A percentile compares a stretch with the other conserved stretches of the same genome.
These are phyloP conservation scores for Purshia tridentata DNA, from an alignment of 306 rosid genomes.

Conservation along the genomic window DNA sequence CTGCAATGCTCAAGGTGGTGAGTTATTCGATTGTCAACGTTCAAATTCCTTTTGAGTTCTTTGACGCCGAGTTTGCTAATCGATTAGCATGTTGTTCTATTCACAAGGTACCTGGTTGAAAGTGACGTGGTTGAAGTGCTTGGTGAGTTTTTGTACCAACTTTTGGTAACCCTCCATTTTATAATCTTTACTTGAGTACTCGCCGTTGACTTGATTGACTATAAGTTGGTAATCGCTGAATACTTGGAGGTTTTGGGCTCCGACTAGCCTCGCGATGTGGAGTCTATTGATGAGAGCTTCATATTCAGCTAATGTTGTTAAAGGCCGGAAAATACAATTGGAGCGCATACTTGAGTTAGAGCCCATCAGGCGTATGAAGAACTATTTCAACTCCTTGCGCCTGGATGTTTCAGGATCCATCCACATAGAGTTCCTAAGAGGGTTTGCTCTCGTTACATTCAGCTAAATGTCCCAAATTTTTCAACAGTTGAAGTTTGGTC, in stretches of 20 bases:
- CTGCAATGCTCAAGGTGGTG: fast-evolving
- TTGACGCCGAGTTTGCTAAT: fast-evolving
- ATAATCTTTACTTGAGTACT: neutral
- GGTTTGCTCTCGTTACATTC: too few relatives aligned
- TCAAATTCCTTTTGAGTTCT: fast-evolving
- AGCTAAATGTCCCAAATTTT: too few relatives aligned
- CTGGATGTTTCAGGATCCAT: neutral
- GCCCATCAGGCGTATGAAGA: fast-evolving
- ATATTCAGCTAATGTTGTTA: too few relatives aligned
- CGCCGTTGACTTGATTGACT: neutral
- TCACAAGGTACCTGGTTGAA: neutral
- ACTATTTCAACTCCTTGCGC: neutral
- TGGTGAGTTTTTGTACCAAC: fast-evolving
- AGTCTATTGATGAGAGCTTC: too few relatives aligned
- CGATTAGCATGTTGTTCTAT: fast-evolving
- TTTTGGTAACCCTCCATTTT: neutral
- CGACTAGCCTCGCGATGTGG: too few relatives aligned
- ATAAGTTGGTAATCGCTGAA: neutral
- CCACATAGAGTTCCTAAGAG: neutral
- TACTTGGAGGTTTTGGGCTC: too few relatives aligned
- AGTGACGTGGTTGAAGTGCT: fast-evolving
- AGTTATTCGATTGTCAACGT: fast-evolving
- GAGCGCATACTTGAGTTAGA: neutral
- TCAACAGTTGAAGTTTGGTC: too few relatives aligned
- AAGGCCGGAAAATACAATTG: too few relatives aligned